Percentiles rank a stretch among this genome's conserved stretches.
Evolutionary conservation across 768 basidiomycete genomes (phyloP).

Genomic region (Calvatia gigantea): DNA sequence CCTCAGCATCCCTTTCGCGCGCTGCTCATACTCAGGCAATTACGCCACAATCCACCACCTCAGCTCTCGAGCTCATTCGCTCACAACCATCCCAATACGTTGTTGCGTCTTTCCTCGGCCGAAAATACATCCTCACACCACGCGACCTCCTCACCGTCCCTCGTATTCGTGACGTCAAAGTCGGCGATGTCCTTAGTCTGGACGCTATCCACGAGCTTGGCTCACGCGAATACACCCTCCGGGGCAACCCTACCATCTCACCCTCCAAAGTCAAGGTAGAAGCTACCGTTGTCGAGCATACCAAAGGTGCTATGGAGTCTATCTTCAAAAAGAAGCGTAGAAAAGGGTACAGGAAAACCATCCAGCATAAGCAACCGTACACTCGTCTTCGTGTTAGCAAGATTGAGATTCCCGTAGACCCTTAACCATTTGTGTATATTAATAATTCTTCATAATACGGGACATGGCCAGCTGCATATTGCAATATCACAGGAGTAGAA

Average conservation of each 20-base stretch:
- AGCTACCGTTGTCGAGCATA: conserved; percentile 96
- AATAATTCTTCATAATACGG: conserved; percentile 14
- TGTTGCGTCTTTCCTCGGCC: conserved; percentile 82
- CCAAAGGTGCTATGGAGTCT: conserved; percentile 88
- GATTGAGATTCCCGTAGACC: conserved; percentile 47
- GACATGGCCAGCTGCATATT: conserved; percentile 8
- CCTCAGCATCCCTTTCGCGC: conserved; percentile 11
- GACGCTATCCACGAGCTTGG: conserved; percentile 92
- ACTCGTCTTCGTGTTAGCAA: conserved; percentile 92
- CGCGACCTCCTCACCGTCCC: conserved; percentile 94
- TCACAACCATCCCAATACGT: conserved; percentile 93
- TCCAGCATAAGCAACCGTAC: conserved; percentile 91
- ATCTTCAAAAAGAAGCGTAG: conserved; percentile 97
- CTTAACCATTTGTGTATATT: conserved; percentile 21
- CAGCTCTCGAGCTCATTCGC: conserved; percentile 77
- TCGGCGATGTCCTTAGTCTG: conserved; percentile 82
- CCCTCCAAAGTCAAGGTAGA: conserved; percentile 65
- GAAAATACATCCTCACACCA: conserved; percentile 86
- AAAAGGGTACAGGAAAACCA: conserved; percentile 96
- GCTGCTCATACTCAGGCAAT: conserved; percentile 23
- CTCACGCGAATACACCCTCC: conserved; percentile 90
- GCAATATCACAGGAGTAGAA: background rate
- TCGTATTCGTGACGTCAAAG: conserved; percentile 76
- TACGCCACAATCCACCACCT: conserved; percentile 37
- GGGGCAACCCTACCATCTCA: conserved; percentile 72